Evolutionary conservation across 106 monocot genomes (phyloP), one percentile per base, ranked within the genome.

Genomic region (Dendrobium nobile): DNA sequence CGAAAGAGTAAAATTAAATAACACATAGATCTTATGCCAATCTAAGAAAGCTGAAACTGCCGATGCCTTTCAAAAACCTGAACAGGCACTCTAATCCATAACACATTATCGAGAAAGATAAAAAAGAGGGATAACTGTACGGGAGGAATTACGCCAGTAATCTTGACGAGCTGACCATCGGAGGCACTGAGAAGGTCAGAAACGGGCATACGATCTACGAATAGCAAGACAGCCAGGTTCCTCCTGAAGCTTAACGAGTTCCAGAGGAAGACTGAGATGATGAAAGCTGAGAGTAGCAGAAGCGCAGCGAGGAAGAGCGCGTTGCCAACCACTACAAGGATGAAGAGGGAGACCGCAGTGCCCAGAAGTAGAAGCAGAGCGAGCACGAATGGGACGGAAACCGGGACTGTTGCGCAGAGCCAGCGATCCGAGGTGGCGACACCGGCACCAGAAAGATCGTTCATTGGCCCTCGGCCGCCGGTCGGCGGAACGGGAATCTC

Each of bases 101-200:
- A 11, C 51, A 51, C 51, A 51, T 51, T 51, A 10, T 51, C 13
- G 15, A 7, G 8, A 65, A 65, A 65, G 5, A 22, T 5, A 22
- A 65, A 65, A 58, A 65, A 65, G 64, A 65, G 22, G 0, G 22
- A 24, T 65, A 26, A 51, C 10, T 15, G 24, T 65, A 65, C 64
- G 64, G 26, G 64, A 65, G 26, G 22, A 65, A 65, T 79, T 85
- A 95, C 95, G 85, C 95, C 95, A 6, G 86, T 85, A 78, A 95
- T 86, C 91, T 95, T 95, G 74, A 95, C 95, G 74, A 93, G 85
- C 81, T 91, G 87, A 9, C 91, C 91, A n/a, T 96, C 85, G 51
- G 47, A 44, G 11, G 91, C 89, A 16, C 76, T 70, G 28, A 31
- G 59, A 41, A 91, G 85, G 79, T 88, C 89, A 11, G 93, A 87